A percentile compares a stretch with the other conserved stretches of the same genome.
These are phyloP conservation scores for Bocquillonia castaneifolia DNA, from an alignment of 441 rosid species.

Conservation along the genomic window DNA sequence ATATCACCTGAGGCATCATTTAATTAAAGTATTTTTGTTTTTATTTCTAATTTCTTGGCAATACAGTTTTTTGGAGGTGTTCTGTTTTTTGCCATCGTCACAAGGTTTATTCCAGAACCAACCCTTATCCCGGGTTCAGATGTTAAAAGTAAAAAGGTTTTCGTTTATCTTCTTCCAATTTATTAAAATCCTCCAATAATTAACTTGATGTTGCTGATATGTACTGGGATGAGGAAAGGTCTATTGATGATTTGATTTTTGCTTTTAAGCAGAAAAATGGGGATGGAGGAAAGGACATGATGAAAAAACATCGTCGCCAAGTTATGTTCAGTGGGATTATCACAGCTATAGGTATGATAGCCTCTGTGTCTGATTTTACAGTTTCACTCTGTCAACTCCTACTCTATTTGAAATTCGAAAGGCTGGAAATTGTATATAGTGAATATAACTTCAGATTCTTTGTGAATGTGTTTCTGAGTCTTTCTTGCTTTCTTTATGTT, in stretches of 20 bases:
- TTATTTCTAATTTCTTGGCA: constrained; percentile 30
- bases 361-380: constrained; percentile 1
- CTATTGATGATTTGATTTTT: constrained; percentile 29
- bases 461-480: not conserved
- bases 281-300: constrained; percentile 73
- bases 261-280: constrained; percentile 53
- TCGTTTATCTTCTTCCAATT: constrained; percentile 9
- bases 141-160: constrained; percentile 68
- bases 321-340: constrained; percentile 90
- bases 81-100: constrained; percentile 76
- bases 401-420: not conserved
- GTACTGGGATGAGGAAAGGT: constrained; percentile 6
- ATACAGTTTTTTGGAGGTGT: constrained; percentile 93
- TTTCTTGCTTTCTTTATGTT: not conserved
- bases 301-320: constrained; percentile 89
- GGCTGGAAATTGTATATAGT: not conserved
- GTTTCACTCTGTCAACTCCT: not conserved
- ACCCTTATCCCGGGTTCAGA: constrained; percentile 54
- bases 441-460: not conserved
- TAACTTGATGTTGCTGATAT: not conserved
- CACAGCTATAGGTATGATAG: constrained; percentile 78
- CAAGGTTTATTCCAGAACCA: constrained; percentile 92
- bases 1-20: constrained; percentile 10
- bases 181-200: constrained; percentile 4
- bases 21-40: constrained; percentile 15